phyloP scores from a whole-genome alignment of 306 rosid species.

The Fragaria iinumae region DNA sequence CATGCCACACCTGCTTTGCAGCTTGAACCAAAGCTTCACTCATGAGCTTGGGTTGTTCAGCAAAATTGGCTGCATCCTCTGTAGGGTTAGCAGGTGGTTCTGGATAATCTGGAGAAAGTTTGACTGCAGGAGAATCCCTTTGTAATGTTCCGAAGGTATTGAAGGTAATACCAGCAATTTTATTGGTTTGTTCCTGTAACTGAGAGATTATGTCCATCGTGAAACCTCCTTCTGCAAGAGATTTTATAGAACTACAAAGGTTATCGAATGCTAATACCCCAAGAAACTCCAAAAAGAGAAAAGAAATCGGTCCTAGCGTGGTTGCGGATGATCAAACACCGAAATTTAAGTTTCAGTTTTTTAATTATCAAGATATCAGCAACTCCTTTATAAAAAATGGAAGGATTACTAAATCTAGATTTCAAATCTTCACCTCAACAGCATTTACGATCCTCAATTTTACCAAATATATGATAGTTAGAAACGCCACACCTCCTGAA shows the following conservation, averaged over 20 bases:
- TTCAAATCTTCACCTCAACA: neutral
- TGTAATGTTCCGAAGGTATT: slow-evolving; percentile 79
- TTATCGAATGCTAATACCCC: neutral
- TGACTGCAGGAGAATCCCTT: slow-evolving; percentile 89
- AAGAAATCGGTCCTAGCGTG: neutral
- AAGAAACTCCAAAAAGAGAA: neutral
- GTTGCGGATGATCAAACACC: neutral
- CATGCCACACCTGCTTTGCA: slow-evolving; percentile 69
- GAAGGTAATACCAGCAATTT: slow-evolving; percentile 65
- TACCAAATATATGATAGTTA: neutral
- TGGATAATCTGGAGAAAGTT: slow-evolving; percentile 70
- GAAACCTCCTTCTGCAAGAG: slow-evolving; percentile 5
- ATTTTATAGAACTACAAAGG: neutral
- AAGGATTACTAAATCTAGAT: neutral
- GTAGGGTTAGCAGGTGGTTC: slow-evolving; percentile 68
- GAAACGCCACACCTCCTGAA: neutral
- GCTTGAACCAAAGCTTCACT: slow-evolving; percentile 75
- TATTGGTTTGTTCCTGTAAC: slow-evolving; percentile 76
- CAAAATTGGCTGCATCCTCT: slow-evolving; percentile 51
- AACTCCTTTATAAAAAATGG: neutral
- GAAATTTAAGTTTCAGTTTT: neutral
- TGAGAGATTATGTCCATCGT: slow-evolving; percentile 86
- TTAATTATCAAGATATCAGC: too few species aligned
- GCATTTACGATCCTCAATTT: neutral
- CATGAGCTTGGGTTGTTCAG: slow-evolving; percentile 79